These are phyloP conservation scores for Vitis hybrid DNA, from an alignment of 177 flowering plant species.

Conservation along the genomic window DNA sequence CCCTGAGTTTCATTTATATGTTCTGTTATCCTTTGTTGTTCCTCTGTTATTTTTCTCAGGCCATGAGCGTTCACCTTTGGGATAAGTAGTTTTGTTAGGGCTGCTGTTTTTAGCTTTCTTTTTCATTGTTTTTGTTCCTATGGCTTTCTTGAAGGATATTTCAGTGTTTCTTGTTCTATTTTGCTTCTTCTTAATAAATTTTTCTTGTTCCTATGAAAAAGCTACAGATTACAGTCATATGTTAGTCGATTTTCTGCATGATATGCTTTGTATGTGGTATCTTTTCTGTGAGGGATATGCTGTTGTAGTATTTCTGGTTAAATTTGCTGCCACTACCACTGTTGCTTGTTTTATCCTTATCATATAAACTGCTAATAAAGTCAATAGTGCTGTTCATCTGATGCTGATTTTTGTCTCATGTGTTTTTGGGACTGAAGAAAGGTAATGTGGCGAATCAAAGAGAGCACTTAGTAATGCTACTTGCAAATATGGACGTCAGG, in stretches of 20 bases:
- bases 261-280: neutral
- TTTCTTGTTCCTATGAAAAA: neutral
- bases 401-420: neutral
- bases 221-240: neutral
- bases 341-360: neutral
- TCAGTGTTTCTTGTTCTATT: too few relatives aligned
- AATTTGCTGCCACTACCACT: neutral
- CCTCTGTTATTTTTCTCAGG: too few relatives aligned
- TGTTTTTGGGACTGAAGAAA: conserved; percentile 52
- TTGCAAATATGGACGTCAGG: conserved; percentile 81
- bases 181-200: neutral
- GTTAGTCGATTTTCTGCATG: neutral
- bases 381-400: conserved; percentile 1
- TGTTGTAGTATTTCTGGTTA: neutral
- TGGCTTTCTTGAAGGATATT: too few relatives aligned
- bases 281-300: neutral
- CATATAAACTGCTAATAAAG: neutral
- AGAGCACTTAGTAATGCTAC: conserved; percentile 91
- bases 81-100: too few relatives aligned
- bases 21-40: too few relatives aligned
- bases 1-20: too few relatives aligned
- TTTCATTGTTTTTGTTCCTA: too few relatives aligned
- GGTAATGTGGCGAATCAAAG: conserved; percentile 98
- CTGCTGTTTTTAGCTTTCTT: too few relatives aligned
- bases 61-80: too few relatives aligned